Evolutionary conservation across 2,329 filamentous ascomycete genomes (phyloP), one percentile per base, ranked within the genome.

Genomic region (Reticulascus tulasneorum): DNA sequence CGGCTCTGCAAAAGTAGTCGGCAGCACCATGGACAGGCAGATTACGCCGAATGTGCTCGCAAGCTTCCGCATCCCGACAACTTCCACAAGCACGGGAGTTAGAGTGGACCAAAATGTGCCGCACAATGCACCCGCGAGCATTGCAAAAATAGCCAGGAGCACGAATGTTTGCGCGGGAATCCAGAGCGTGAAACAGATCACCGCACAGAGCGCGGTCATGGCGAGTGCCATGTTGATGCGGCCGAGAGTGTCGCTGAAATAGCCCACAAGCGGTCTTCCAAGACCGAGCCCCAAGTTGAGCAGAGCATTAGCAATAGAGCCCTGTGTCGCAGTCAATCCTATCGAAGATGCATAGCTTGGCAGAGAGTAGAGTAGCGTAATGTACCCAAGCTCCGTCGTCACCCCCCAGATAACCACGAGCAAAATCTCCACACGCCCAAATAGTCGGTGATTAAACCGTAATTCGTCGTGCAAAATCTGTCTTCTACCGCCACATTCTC

Each of bases 351-450:
- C 77, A 49, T 81, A 84, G 40, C 74, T 78, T 2, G 81, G 74
- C 8, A 85, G 55, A 4, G 72, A 78, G 58, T 82, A 85, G 3
- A 84, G 63, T 3, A 84, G 56, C 0, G 79, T 73, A 15, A 82
- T 73, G 45, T 84, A 84, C 6, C 76, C 81, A 6, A 85, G 60
- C 68, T 82, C 77, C 33, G 69, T 77, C 43, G 82, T 65, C 39
- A 76, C 67, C 1, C 75, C 78, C 61, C 75, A 84, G 4, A 52
- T 60, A 16, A 79, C 60, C n/a, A 83, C 60, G 0, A 80, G 63
- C 5, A 77, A 40, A 40, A 79, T 78, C 45, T 83, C 72, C 0
- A 64, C 56, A 2, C 67, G 64, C 27, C 60, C 64, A 1, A 54
- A 23, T 2, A 51, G 34, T 0, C 13, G 20, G 32, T 30, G 12